Base-by-base conservation (phyloP, 148 eudicot species). In the Rhododendron vialii region DNA sequence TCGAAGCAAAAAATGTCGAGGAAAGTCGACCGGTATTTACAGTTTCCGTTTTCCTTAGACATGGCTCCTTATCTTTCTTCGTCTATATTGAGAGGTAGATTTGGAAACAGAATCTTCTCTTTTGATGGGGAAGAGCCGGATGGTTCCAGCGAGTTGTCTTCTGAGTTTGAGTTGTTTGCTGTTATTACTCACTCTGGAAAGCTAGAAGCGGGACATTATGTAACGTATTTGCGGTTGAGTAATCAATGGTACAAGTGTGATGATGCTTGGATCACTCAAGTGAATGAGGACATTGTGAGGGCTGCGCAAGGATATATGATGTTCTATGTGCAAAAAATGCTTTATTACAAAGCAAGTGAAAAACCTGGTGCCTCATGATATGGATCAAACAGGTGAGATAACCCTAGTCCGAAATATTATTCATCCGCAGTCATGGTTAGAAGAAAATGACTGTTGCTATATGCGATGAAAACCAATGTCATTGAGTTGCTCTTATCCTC, bases 201-300 rank as follows among this genome's bases (percentile, higher is more conserved):
- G 71, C 88, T 95, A 30, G 93, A 93, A 83, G 92, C 94, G 11
- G 98, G 98, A 8, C 98, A 95, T 86, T 95, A 93, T 78, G 93
- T 92, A 67, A 95, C 98, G 1, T 95, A 93, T 80, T 84, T 95
- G 94, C 89, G 98, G 84, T 90, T 95, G 28, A 88, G 92, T 86
- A 91, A 93, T 86, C 90, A 93, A 77, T 95, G 98, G 98, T 95
- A 92, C 91, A 95, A 93, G 88, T 95, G 98, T 41, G 98, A 95
- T 59, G 98, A 95, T 88, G 94, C 98, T 80, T 93, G 98, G 98
- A 89, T 95, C 55, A 93, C 94, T 80, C 92, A 75, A 85, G 98
- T 95, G 13, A 89, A 87, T 71, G 98, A 93, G 85, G 88, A 89
- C 83, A 89, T 90, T 15, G 98, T 95, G 43, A 90, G 98, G 87